A percentile compares a stretch with the other conserved stretches of the same genome.
Evolutionary conservation across 257 asterid species (phyloP).

Genomic region (Petunia secreta): DNA sequence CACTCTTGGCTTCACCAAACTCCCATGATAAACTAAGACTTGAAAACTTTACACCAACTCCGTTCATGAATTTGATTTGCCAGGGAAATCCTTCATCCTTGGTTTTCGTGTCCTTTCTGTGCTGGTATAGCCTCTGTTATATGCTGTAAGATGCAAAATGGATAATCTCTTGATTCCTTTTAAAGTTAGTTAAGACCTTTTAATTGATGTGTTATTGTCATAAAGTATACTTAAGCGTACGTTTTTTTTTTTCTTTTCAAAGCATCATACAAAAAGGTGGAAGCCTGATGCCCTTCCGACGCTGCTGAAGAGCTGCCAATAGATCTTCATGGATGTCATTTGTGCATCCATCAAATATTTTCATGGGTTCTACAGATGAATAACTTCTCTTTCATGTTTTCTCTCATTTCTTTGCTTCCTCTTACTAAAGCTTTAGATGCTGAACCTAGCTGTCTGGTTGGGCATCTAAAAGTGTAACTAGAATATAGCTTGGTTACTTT

Average conservation of each 20-base stretch:
- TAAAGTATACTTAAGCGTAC: too few species aligned
- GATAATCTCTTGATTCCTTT: background rate
- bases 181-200: background rate
- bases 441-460: background rate
- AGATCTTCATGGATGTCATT: background rate
- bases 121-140: background rate
- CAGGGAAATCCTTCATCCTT: background rate
- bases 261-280: too few species aligned
- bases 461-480: too few species aligned
- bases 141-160: background rate
- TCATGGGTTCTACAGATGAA: background rate
- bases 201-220: background rate
- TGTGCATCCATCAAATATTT: background rate
- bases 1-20: too few species aligned
- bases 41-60: too few species aligned
- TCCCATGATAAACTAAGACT: too few species aligned
- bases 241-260: too few species aligned
- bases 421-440: background rate
- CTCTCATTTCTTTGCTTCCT: background rate
- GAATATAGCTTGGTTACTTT: too few species aligned
- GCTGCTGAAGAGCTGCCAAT: background rate
- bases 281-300: too few species aligned
- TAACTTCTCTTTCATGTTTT: background rate
- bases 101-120: background rate
- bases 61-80: conserved; percentile 3